Evolutionary conservation across 495 filamentous ascomycete genomes (phyloP).

Genomic region (Annulohypoxylon maeteangense): DNA sequence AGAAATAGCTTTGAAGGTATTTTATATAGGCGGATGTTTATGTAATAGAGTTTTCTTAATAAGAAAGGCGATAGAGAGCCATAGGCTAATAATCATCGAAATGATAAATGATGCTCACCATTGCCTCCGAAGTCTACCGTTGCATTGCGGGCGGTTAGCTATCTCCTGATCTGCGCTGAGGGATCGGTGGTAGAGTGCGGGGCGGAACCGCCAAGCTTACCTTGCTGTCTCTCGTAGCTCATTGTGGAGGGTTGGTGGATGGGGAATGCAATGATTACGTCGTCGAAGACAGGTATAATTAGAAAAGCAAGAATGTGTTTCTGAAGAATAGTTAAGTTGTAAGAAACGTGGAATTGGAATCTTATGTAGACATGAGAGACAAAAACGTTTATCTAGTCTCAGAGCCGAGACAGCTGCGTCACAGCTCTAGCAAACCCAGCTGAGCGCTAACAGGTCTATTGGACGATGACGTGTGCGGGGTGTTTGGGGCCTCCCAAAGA

Average conservation of each 20-base stretch:
- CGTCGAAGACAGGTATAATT: background rate
- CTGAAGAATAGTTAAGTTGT: background rate
- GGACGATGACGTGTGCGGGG: constrained; percentile 45
- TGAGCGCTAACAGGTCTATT: constrained; percentile 22
- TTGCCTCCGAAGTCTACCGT: constrained; percentile 41
- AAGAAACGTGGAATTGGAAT: background rate
- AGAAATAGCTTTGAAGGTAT: background rate
- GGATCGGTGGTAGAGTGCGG: constrained; percentile 65
- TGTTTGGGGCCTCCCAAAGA: constrained; percentile 5
- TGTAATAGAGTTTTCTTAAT: too few species aligned
- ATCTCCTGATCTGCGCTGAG: constrained; percentile 28
- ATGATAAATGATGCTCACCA: constrained; percentile 22
- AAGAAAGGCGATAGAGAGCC: too few species aligned
- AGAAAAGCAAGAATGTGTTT: constrained; percentile 4
- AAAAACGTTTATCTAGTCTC: constrained; percentile 28
- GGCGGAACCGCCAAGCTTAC: constrained; percentile 65
- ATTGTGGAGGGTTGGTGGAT: constrained; percentile 5
- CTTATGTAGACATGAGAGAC: background rate
- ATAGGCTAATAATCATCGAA: background rate
- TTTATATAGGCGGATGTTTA: background rate
- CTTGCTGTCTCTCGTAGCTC: constrained; percentile 41
- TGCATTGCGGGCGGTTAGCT: constrained; percentile 39
- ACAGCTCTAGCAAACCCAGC: constrained; percentile 22
- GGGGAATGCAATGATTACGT: background rate
- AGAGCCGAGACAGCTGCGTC: constrained; percentile 34